Base-by-base conservation (phyloP, 1,139 yeast species). In the Blastobotrys malaysiensis region DNA sequence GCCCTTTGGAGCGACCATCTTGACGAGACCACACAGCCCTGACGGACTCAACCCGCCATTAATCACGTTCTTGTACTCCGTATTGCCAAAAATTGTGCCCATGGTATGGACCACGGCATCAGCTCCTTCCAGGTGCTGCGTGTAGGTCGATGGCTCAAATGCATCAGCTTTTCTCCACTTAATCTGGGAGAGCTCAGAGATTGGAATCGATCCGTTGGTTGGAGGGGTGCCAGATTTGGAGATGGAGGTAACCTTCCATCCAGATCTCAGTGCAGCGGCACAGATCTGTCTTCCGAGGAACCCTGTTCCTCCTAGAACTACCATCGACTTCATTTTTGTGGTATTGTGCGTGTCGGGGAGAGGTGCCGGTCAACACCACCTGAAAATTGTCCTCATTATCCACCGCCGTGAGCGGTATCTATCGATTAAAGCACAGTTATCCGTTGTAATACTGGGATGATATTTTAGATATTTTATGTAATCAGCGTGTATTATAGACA, bases 291-390 rank as follows among this genome's bases (percentile, higher is more conserved):
- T 79, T 19, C 89, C 88, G 18, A 90, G 71, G 65, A 88, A 88
- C 3, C 97, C 97, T 57, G 82, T 83, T 0, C 97, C 97, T 18
- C 97, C 97, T 62, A 90, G 81, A 0, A 89, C 88, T 7, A 88
- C 81, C 51, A 84, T 57, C n/a, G 62, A 61, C 57, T 61, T 63
- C 53, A 52, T 48, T 6, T 7, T 46, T n/a, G n/a, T n/a, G 46
- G 27, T 22, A 13, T 19, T 27, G 9, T 13, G 36, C 4, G 47
- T 45, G 20, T 20, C 22, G 46, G 21, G 18, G 31, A 6, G 5
- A 3, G 5, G 31, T 9, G 31, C 47, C 19, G 47, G 14, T 9
- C 16, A 3, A 3, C 45, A 11, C n/a, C 45, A 11, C 14, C n/a
- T 2, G 21, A 20, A 20, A 43, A 19, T 19, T 39, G 45, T 19